phyloP scores from a whole-genome alignment of 176 grass and related monocot species.

The Oryza brachyantha region DNA sequence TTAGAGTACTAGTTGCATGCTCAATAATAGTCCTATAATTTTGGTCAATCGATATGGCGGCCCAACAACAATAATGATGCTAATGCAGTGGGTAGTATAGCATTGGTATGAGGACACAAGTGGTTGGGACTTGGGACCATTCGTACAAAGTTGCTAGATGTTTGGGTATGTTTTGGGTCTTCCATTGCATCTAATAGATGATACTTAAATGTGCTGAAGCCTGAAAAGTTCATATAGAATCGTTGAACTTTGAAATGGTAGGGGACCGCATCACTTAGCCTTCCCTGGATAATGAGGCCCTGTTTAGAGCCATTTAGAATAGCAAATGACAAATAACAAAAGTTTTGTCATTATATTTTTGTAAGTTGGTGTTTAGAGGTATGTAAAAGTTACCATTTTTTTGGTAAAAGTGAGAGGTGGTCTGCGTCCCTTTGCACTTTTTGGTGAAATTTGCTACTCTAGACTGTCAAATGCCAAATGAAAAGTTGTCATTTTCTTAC shows the following conservation, averaged over 20 bases:
- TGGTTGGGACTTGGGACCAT: not conserved
- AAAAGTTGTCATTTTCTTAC: too few relatives aligned
- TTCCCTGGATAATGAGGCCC: conserved; percentile 10
- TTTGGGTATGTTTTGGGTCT: conserved; percentile 17
- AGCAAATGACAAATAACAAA: too few relatives aligned
- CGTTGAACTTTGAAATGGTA: conserved; percentile 6
- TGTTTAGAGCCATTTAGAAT: too few relatives aligned
- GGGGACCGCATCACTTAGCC: conserved; percentile 9
- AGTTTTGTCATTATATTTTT: too few relatives aligned
- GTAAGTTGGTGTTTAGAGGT: too few relatives aligned
- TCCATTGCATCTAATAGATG: conserved; percentile 3
- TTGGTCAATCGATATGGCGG: conserved; percentile 21
- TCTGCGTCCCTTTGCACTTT: too few relatives aligned
- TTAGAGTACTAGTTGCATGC: conserved; percentile 12
- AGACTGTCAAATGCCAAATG: too few relatives aligned
- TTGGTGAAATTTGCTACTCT: too few relatives aligned
- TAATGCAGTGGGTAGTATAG: conserved; percentile 34
- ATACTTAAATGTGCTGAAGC: conserved; percentile 24
- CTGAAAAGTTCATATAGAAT: conserved; percentile 12
- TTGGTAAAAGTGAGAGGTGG: too few relatives aligned
- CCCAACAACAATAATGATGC: conserved; percentile 25
- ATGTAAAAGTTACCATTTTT: too few relatives aligned
- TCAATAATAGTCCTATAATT: conserved; percentile 42
- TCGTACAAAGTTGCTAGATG: not conserved
- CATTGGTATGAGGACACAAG: conserved; percentile 9